These are phyloP conservation scores for Cytospora piceicola DNA, from an alignment of 2,329 filamentous ascomycete genomes.

Conservation along the genomic window DNA sequence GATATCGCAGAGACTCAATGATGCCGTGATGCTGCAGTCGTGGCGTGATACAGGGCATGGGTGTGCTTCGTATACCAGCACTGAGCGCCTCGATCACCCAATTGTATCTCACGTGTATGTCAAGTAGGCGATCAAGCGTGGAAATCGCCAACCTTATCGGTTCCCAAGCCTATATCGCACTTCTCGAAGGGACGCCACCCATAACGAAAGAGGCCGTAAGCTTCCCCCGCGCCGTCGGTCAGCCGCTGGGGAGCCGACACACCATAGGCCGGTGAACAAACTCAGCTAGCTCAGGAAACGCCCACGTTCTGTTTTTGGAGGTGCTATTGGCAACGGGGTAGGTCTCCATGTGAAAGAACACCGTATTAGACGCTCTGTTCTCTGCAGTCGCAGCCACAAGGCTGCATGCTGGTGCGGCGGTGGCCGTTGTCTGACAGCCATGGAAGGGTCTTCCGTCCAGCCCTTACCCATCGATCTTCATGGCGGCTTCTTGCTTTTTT, in stretches of 20 bases:
- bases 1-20: background rate
- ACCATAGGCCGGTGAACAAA: background rate
- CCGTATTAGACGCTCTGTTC: background rate
- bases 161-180: background rate
- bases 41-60: background rate
- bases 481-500: background rate
- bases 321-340: background rate
- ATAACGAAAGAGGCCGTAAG: background rate
- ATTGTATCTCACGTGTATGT: background rate
- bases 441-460: background rate
- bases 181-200: background rate
- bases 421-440: constrained; percentile 10
- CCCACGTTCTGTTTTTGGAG: background rate
- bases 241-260: background rate
- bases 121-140: background rate
- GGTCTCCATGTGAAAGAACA: background rate
- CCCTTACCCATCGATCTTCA: constrained; percentile 22
- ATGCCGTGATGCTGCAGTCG: background rate
- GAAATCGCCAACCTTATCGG: background rate
- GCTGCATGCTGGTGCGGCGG: constrained; percentile 12
- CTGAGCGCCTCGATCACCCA: background rate
- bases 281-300: background rate
- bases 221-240: background rate
- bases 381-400: constrained; percentile 11
- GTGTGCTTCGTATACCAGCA: background rate